Conservation (phyloP, 1,139 yeast genomes). For the Meyerozyma smithsonii region DNA sequence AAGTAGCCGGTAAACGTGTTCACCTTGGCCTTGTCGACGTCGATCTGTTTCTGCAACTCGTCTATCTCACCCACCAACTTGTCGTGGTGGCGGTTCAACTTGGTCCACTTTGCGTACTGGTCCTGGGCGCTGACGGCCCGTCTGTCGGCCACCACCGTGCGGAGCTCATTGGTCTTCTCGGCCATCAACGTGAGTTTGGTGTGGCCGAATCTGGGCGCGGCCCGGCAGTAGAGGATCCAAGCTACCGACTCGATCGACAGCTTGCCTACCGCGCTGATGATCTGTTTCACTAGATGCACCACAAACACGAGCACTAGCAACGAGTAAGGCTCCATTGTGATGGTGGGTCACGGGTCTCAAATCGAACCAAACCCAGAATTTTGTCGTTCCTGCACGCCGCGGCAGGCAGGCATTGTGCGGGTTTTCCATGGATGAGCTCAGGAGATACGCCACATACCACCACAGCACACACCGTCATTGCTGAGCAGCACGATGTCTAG, state of each 20-base stretch:
- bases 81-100: conserved; percentile 70
- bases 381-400: neutral
- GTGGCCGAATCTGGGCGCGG: conserved; percentile 30
- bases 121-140: conserved; percentile 79
- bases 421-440: neutral
- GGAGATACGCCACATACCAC: neutral
- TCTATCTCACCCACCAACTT: conserved; percentile 52
- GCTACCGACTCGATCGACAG: conserved; percentile 25
- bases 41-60: conserved; percentile 31
- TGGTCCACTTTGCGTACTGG: conserved; percentile 94
- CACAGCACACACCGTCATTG: neutral
- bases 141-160: conserved; percentile 47
- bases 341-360: too few species aligned
- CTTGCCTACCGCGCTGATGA: conserved; percentile 32
- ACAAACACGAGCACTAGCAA: conserved; percentile 20
- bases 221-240: conserved; percentile 38
- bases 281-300: conserved; percentile 28
- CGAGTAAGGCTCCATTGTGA: conserved; percentile 10
- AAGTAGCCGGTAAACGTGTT: conserved; percentile 23
- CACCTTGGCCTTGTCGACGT: conserved; percentile 33
- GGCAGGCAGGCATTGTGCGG: neutral
- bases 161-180: conserved; percentile 41
- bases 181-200: conserved; percentile 31
- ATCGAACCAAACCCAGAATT: too few species aligned
- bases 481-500: conserved; percentile 28